Conservation (phyloP, 495 filamentous ascomycete species). For the Penicillium atrosanguineum region DNA sequence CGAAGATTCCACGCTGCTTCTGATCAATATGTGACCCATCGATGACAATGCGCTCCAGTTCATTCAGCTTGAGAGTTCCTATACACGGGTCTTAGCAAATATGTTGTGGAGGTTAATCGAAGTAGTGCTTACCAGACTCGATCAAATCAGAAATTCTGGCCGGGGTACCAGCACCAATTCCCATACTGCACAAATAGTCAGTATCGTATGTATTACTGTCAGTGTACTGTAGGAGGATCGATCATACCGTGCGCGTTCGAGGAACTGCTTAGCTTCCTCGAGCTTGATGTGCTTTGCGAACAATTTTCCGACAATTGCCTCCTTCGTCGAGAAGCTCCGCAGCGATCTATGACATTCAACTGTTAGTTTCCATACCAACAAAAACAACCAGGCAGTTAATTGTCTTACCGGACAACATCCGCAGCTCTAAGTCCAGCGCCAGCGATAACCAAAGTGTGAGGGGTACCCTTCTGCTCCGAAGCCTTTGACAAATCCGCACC, state of each 20-base stretch:
- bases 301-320: conserved; percentile 76
- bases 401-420: conserved; percentile 64
- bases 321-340: conserved; percentile 73
- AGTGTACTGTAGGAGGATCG: neutral
- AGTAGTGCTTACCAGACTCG: conserved; percentile 60
- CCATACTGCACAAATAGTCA: conserved; percentile 51
- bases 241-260: conserved; percentile 57
- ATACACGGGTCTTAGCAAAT: conserved; percentile 1
- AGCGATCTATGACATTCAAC: conserved; percentile 52
- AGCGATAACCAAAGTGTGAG: conserved; percentile 83
- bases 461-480: conserved; percentile 68
- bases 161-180: conserved; percentile 88
- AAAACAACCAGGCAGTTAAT: neutral
- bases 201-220: neutral
- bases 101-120: neutral
- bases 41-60: conserved; percentile 75
- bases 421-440: conserved; percentile 78
- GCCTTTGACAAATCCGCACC: conserved; percentile 52
- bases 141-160: conserved; percentile 76
- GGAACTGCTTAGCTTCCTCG: conserved; percentile 75
- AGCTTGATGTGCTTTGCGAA: conserved; percentile 99
- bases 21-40: conserved; percentile 88
- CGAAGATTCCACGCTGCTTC: conserved; percentile 88
- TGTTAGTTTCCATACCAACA: conserved; percentile 2
- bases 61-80: conserved; percentile 67